phyloP scores from a whole-genome alignment of 164 flowering plant species.

The Kalanchoe fedtschenkoi region DNA sequence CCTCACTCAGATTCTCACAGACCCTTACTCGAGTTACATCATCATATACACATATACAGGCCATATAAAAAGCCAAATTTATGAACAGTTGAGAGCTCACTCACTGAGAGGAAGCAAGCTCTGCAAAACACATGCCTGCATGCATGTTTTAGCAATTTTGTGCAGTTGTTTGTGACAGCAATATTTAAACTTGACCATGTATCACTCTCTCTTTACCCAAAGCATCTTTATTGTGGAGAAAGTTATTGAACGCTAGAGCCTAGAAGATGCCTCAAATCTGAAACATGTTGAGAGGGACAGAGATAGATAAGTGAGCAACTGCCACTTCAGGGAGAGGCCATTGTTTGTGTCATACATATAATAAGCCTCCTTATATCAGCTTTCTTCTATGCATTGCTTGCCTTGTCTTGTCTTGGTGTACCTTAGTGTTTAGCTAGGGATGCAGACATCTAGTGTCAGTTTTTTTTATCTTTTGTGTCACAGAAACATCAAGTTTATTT shows the following conservation, averaged over 20 bases:
- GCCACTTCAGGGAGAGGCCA: not conserved
- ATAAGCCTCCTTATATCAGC: not conserved
- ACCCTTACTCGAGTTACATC: constrained; percentile 4
- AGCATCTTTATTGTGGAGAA: not conserved
- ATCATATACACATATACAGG: constrained; percentile 2
- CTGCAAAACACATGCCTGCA: constrained; percentile 3
- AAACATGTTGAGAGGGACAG: no score
- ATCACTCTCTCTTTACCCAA: not conserved
- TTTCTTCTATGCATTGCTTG: not conserved
- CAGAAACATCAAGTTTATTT: no score
- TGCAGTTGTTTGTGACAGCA: constrained; percentile 3
- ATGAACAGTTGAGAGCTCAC: not conserved
- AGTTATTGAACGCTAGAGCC: not conserved
- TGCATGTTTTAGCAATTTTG: constrained; percentile 4
- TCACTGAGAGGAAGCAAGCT: not conserved
- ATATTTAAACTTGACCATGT: not conserved
- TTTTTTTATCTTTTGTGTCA: no score
- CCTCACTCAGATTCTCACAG: constrained; percentile 4
- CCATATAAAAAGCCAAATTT: constrained; percentile 1
- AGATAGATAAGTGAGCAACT: not conserved
- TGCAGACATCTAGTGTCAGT: not conserved
- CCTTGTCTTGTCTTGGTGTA: not conserved
- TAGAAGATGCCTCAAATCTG: no score
- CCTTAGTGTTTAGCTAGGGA: not conserved
- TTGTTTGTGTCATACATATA: not conserved